phyloP scores from a whole-genome alignment of 2,329 filamentous ascomycete genomes.

The Colletotrichum musicola region DNA sequence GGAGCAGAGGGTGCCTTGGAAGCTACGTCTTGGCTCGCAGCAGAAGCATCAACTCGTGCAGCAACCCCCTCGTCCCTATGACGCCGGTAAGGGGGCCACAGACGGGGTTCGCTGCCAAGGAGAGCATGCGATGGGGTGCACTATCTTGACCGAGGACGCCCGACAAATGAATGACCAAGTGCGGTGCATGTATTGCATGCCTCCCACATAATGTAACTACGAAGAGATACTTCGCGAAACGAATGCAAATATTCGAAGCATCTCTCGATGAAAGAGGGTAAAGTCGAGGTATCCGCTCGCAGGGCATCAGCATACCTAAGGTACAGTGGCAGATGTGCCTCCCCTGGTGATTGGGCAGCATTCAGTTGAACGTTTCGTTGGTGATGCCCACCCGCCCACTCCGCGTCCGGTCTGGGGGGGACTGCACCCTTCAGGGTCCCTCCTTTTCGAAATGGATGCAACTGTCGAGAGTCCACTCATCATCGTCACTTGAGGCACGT shows the following conservation, averaged over 20 bases:
- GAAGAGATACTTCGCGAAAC: too few relatives aligned
- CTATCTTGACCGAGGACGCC: background rate
- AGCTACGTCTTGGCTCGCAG: conserved; percentile 30
- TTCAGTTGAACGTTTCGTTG: background rate
- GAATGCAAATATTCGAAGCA: too few relatives aligned
- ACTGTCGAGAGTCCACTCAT: conserved; percentile 1
- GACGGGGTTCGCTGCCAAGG: background rate
- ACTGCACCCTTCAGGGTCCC: conserved; percentile 31
- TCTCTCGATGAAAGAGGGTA: too few relatives aligned
- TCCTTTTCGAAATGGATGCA: conserved; percentile 12
- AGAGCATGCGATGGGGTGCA: background rate
- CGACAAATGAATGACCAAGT: too few relatives aligned
- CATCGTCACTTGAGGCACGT: background rate
- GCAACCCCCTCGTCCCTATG: conserved; percentile 34
- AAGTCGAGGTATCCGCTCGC: too few relatives aligned
- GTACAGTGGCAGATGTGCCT: too few relatives aligned
- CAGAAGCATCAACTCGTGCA: conserved; percentile 27
- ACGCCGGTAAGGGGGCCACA: conserved; percentile 33
- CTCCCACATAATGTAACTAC: too few relatives aligned
- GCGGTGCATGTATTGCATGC: too few relatives aligned
- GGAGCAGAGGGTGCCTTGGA: conserved; percentile 23
- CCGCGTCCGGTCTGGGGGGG: background rate
- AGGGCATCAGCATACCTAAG: too few relatives aligned
- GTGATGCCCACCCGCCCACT: conserved; percentile 8
- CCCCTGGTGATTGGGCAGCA: too few relatives aligned